Conservation (phyloP, 371 early-diverging fungal species). For the Dichotomocladium elegans region DNA sequence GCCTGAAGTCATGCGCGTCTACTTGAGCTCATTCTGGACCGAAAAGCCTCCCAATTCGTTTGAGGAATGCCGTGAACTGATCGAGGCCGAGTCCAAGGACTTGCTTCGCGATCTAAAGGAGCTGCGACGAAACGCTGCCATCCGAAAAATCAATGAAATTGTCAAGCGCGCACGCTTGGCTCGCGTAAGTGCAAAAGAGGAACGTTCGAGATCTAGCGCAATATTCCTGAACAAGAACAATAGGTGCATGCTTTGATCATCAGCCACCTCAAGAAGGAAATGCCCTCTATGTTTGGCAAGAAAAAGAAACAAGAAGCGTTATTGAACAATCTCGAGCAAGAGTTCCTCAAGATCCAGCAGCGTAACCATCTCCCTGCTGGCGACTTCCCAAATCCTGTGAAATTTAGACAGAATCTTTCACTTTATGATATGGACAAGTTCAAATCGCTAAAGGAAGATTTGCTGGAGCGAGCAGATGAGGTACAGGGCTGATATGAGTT, state of each 20-base stretch:
- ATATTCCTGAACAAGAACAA: neutral
- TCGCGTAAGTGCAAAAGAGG: conserved; percentile 25
- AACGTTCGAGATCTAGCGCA: neutral
- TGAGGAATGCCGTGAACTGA: conserved; percentile 68
- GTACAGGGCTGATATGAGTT: conserved; percentile 4
- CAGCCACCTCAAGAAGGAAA: conserved; percentile 75
- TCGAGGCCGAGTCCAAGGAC: conserved; percentile 77
- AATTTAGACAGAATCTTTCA: conserved; percentile 51
- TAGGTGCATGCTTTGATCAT: conserved; percentile 83
- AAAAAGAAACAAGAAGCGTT: conserved; percentile 64
- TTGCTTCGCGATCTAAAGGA: conserved; percentile 70
- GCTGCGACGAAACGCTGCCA: conserved; percentile 79
- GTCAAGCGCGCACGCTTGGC: conserved; percentile 85
- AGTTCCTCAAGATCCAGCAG: conserved; percentile 66
- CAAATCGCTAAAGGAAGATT: conserved; percentile 58
- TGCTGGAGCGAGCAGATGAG: conserved; percentile 55
- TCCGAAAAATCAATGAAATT: conserved; percentile 89
- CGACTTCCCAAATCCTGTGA: conserved; percentile 61
- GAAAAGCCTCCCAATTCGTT: conserved; percentile 68
- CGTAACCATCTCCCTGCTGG: conserved; percentile 57
- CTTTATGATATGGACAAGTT: conserved; percentile 70
- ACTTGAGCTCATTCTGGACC: conserved; percentile 80
- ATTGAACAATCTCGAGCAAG: conserved; percentile 56
- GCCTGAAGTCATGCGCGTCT: conserved; percentile 89
- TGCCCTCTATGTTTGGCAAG: conserved; percentile 86